Evolutionary conservation across 208 protist species (phyloP).

Genomic region (Crithidia fasciculata): DNA sequence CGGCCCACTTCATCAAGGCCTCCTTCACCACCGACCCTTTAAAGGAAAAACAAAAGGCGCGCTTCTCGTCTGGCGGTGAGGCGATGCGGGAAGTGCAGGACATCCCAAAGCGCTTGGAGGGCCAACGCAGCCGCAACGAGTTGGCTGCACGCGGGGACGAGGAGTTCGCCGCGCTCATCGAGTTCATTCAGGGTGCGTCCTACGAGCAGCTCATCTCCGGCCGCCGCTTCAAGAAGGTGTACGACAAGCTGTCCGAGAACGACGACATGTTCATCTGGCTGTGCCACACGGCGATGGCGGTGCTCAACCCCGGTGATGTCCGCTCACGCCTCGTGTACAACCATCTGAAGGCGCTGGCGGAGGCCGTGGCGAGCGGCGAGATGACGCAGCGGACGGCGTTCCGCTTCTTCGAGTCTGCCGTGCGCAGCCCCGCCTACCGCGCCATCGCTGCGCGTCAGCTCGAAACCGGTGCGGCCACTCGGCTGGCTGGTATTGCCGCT

Average conservation of each 20-base stretch:
- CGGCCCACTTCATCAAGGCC: conserved; percentile 84
- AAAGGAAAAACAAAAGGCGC: conserved; percentile 90
- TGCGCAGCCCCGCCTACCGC: conserved; percentile 88
- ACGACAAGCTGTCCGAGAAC: conserved; percentile 86
- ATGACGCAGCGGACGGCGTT: conserved; percentile 91
- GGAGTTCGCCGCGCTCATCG: conserved; percentile 85
- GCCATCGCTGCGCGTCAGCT: conserved; percentile 83
- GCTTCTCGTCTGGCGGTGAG: conserved; percentile 86
- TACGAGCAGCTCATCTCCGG: conserved; percentile 92
- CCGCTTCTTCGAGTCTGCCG: conserved; percentile 87
- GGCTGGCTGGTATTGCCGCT: conserved; percentile 84
- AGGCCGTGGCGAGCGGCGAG: conserved; percentile 85
- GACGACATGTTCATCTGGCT: conserved; percentile 93
- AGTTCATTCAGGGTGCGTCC: conserved; percentile 89
- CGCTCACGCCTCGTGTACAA: conserved; percentile 88
- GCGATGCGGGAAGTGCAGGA: conserved; percentile 89
- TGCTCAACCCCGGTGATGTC: conserved; percentile 90
- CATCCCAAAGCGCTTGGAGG: conserved; percentile 83
- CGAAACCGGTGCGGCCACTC: conserved; percentile 80
- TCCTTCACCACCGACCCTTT: conserved; percentile 90
- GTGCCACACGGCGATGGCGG: conserved; percentile 91
- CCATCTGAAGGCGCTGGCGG: conserved; percentile 83
- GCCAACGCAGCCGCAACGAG: conserved; percentile 68
- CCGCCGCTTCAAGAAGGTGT: conserved; percentile 87
- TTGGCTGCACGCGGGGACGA: conserved; percentile 68